These are phyloP conservation scores for Termitomyces sp. DNA, from an alignment of 768 basidiomycete species.

Conservation along the genomic window DNA sequence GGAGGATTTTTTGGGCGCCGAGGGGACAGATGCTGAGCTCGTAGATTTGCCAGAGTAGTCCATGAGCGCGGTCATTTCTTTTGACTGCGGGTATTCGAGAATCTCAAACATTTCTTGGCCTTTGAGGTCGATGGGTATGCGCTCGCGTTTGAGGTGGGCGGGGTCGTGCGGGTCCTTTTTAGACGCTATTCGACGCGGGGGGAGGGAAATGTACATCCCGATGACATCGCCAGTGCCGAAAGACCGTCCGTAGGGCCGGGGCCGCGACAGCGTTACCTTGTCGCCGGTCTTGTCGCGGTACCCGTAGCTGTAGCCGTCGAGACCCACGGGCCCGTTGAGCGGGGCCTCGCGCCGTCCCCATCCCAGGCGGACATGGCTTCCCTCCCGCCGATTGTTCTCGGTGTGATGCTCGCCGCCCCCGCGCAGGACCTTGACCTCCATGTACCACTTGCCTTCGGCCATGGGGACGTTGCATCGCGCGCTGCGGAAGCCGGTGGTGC, in stretches of 20 bases:
- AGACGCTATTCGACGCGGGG: conserved; percentile 54
- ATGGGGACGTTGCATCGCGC: conserved; percentile 88
- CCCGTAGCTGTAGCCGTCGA: conserved; percentile 93
- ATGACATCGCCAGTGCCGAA: conserved; percentile 85
- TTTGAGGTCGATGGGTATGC: conserved; percentile 92
- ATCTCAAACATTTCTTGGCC: conserved; percentile 97
- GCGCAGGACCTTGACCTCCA: conserved; percentile 79
- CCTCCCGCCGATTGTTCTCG: conserved; percentile 51
- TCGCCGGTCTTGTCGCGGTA: conserved; percentile 91
- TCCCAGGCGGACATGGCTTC: conserved; percentile 84
- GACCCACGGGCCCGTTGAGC: conserved; percentile 88
- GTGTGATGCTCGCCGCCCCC: conserved; percentile 59
- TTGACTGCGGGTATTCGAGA: conserved; percentile 79
- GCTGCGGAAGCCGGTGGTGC: conserved; percentile 87
- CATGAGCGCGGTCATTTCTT: conserved; percentile 90
- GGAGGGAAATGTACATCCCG: conserved; percentile 91
- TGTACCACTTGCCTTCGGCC: conserved; percentile 88
- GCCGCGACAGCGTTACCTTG: conserved; percentile 80
- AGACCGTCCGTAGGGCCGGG: conserved; percentile 66
- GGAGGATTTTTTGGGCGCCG: conserved; percentile 60
- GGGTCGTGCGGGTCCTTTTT: conserved; percentile 71
- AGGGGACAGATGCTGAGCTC: conserved; percentile 50
- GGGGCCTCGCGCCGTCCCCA: conserved; percentile 91
- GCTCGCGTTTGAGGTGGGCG: conserved; percentile 78
- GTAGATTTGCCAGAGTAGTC: conserved; percentile 64